Percentiles rank a stretch among this genome's conserved stretches.
Evolutionary conservation across 805 yeast species (phyloP).

Genomic region (Teunomyces panamensis): DNA sequence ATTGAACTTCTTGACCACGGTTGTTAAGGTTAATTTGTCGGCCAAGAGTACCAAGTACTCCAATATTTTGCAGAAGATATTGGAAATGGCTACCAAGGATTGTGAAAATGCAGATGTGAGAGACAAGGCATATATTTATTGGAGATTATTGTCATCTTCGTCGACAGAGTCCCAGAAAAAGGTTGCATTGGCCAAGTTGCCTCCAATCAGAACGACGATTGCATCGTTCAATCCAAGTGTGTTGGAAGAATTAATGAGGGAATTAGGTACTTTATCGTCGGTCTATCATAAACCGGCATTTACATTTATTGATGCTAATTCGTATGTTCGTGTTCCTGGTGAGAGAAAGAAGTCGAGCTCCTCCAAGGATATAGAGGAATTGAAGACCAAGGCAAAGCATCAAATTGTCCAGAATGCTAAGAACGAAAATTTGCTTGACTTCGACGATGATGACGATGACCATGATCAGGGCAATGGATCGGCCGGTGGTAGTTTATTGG

Average conservation of each 20-base stretch:
- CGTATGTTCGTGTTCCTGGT: slow-evolving; percentile 1
- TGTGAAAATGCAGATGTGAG: slow-evolving; percentile 74
- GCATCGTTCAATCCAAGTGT: slow-evolving; percentile 67
- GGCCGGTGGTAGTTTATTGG: slow-evolving; percentile 42
- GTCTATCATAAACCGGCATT: slow-evolving; percentile 84
- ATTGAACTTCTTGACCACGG: slow-evolving; percentile 54
- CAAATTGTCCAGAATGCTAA: slow-evolving; percentile 65
- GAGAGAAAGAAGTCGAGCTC: slow-evolving; percentile 14
- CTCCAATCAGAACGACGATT: slow-evolving; percentile 70
- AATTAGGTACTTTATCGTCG: slow-evolving; percentile 81
- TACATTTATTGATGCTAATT: slow-evolving; percentile 43
- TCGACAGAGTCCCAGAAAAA: slow-evolving; percentile 43
- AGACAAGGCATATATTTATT: slow-evolving; percentile 75
- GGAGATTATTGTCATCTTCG: slow-evolving; percentile 66
- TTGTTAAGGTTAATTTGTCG: slow-evolving; percentile 52
- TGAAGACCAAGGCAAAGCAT: slow-evolving; percentile 70
- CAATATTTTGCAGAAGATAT: slow-evolving; percentile 50
- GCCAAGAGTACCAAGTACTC: slow-evolving; percentile 28
- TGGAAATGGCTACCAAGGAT: slow-evolving; percentile 61
- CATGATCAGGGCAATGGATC: slow-evolving; percentile 11
- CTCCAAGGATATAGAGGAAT: slow-evolving; percentile 60
- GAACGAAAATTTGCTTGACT: slow-evolving; percentile 80
- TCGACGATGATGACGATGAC: slow-evolving; percentile 60
- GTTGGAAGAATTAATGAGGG: slow-evolving; percentile 65
- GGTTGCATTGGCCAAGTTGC: slow-evolving; percentile 60